Evolutionary conservation across 2,329 filamentous ascomycete genomes (phyloP).

Genomic region (Alternaria consortialis): DNA sequence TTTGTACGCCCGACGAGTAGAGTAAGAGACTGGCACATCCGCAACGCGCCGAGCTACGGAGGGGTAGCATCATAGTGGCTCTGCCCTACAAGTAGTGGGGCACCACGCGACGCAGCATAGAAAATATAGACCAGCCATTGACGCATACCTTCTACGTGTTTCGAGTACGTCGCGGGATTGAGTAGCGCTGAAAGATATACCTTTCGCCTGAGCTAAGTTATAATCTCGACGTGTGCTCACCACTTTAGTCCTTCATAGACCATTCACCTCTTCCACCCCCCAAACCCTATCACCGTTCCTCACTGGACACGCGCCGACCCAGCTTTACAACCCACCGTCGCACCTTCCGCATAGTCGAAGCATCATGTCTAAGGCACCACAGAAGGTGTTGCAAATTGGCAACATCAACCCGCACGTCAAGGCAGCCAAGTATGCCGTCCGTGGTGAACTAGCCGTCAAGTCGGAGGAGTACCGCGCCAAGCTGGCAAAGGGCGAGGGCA

Average conservation of each 20-base stretch:
- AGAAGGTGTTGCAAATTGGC: conserved; percentile 70
- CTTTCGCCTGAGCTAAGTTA: conserved; percentile 18
- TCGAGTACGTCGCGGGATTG: conserved; percentile 23
- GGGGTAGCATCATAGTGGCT: conserved; percentile 15
- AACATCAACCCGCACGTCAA: conserved; percentile 94
- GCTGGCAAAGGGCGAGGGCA: conserved; percentile 68
- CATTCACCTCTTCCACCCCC: conserved; percentile 10
- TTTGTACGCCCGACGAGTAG: conserved; percentile 3
- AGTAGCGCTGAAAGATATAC: conserved; percentile 14
- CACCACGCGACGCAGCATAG: conserved; percentile 33
- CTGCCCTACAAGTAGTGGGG: conserved; percentile 34
- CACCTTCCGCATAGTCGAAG: conserved; percentile 29
- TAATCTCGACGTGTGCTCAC: conserved; percentile 27
- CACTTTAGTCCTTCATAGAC: conserved; percentile 18
- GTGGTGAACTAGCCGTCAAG: conserved; percentile 92
- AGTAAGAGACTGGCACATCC: conserved; percentile 1
- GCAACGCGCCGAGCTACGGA: conserved; percentile 24
- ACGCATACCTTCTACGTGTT: conserved; percentile 20
- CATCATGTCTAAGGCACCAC: conserved; percentile 56
- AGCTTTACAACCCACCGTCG: conserved; percentile 3
- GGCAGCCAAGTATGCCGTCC: conserved; percentile 92
- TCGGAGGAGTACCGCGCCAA: conserved; percentile 88
- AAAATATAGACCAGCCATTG: conserved; percentile 36
- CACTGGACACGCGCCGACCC: conserved; percentile 6
- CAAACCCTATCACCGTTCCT: conserved; percentile 4